Base-by-base conservation (phyloP, 257 asterid genomes). In the Dorcoceras hygrometricum region DNA sequence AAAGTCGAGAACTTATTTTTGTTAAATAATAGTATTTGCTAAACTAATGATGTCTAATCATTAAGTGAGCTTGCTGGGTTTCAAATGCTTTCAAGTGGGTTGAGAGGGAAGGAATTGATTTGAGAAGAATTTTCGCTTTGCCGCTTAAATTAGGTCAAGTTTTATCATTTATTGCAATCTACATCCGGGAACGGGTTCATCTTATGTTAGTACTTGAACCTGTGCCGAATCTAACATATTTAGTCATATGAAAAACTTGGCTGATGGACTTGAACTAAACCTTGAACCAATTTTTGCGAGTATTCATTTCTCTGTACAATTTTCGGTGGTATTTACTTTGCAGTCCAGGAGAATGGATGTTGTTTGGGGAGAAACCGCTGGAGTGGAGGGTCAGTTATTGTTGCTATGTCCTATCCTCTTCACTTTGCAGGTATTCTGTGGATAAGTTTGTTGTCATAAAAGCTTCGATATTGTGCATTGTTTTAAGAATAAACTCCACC, bases 341-440 rank as follows among this genome's bases (percentile, higher is more conserved):
- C 63, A 92, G 98, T 97, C 97, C 65, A 80, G 93, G 69, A 86
- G 98, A 80, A 92, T 92, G 97, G 98, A 92, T 75, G 97, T 92
- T 67, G 98, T 92, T 57, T 89, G 97, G 95, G 98, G 98, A 69
- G 98, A 92, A 78, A 89, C 98, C 27, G 91, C 97, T 69, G 98
- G 96, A 68, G 98, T 92, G 67, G 87, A 82, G 78, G 98, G 98
- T 53, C 98, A 92, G 79, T 71, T 92, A 65, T 78, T 86, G 85
- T 64, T 87, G 67, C 73, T 92, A 32, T 89, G 82, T 75, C 92
- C 91, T 66, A 70, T 92, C 63, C 87, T 92, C 54, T 89, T 92
- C 48, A 57, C 86, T 71, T 82, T 89, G 77, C 98, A 92, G 97
- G 98, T 90, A 34, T 34, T 14, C 46, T 3, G 12, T 39, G 5